These are phyloP conservation scores for Geoglossum cookeanum DNA, from an alignment of 2,329 filamentous ascomycete species.

Conservation along the genomic window DNA sequence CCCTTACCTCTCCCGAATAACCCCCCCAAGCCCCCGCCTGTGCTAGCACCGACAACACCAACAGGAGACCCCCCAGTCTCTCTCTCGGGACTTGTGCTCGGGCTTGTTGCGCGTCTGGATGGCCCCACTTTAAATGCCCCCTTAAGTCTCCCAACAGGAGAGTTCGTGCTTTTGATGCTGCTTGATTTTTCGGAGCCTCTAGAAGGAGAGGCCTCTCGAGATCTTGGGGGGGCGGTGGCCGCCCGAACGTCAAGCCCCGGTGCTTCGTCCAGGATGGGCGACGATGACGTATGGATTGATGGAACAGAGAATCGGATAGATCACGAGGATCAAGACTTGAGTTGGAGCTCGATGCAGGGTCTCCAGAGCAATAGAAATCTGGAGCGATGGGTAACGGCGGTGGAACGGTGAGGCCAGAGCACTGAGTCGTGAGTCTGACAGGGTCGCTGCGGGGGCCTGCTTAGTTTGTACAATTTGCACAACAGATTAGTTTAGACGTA, in stretches of 20 bases:
- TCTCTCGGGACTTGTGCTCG: constrained; percentile 1
- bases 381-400: constrained; percentile 18
- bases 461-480: constrained; percentile 8
- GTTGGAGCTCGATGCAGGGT: background rate
- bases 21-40: constrained; percentile 10
- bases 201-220: background rate
- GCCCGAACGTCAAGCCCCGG: background rate
- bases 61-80: background rate
- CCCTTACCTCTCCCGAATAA: constrained; percentile 13
- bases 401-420: constrained; percentile 23
- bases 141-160: background rate
- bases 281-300: background rate
- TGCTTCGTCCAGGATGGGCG: background rate
- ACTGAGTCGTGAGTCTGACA: constrained; percentile 26
- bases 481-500: background rate
- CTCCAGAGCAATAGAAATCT: background rate
- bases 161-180: background rate
- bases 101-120: background rate
- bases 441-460: constrained; percentile 25
- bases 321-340: background rate
- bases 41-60: constrained; percentile 11
- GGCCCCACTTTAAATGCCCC: background rate
- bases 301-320: background rate
- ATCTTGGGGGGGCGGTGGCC: background rate
- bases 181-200: background rate